Percentiles rank a stretch among this genome's conserved stretches.
Evolutionary conservation across 169 alveolate genomes (phyloP).

Genomic region (Perkinsus chesapeaki): DNA sequence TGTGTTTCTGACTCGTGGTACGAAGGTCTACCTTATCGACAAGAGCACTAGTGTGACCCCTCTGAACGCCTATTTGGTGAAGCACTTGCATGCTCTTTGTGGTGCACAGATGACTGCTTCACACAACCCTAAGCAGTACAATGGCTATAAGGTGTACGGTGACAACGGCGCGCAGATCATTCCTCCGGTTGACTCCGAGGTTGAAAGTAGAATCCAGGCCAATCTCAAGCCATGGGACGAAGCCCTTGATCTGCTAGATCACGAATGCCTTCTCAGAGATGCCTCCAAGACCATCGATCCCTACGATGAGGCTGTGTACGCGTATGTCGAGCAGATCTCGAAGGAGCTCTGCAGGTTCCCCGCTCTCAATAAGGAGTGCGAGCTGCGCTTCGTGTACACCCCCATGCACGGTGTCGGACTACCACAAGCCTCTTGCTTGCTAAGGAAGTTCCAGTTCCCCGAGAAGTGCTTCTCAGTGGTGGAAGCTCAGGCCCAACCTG

Average conservation of each 20-base stretch:
- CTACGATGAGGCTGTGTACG: constrained; percentile 37
- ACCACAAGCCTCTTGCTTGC: background rate
- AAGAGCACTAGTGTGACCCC: constrained; percentile 54
- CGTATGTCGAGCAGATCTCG: constrained; percentile 38
- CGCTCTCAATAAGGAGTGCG: constrained; percentile 27
- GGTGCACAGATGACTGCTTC: constrained; percentile 76
- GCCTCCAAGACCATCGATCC: background rate
- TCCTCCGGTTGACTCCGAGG: constrained; percentile 50
- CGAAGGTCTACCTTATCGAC: constrained; percentile 43
- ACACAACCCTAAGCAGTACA: constrained; percentile 66
- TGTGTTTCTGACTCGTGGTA: constrained; percentile 50
- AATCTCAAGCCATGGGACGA: constrained; percentile 5
- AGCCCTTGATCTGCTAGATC: background rate
- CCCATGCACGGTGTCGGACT: constrained; percentile 76
- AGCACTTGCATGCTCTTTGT: constrained; percentile 35
- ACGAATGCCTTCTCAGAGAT: background rate
- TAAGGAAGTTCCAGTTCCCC: background rate
- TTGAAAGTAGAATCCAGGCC: constrained; percentile 37
- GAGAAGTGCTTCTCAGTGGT: background rate
- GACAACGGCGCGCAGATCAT: constrained; percentile 64
- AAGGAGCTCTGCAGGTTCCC: constrained; percentile 33
- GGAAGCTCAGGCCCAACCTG: constrained; percentile 52
- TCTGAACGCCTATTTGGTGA: constrained; percentile 53
- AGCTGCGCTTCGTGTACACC: constrained; percentile 55
- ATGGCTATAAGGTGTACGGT: constrained; percentile 69